phyloP scores from a whole-genome alignment of 768 basidiomycete genomes.

The Coprinellus micaceus region DNA sequence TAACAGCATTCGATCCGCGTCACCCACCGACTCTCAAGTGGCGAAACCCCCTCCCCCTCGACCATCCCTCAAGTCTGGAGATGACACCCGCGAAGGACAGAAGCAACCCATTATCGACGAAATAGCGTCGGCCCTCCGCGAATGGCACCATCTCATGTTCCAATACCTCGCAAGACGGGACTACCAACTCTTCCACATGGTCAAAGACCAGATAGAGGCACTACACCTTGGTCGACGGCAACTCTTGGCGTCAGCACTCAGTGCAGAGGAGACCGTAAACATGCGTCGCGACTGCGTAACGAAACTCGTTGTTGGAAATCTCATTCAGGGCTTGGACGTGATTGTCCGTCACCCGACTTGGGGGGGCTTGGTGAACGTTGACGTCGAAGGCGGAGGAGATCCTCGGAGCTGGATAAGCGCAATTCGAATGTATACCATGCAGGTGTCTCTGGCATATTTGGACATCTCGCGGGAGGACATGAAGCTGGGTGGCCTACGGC shows the following conservation, averaged over 20 bases:
- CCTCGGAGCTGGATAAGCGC: conserved; percentile 84
- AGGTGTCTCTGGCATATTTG: conserved; percentile 76
- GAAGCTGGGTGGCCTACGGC: conserved; percentile 32
- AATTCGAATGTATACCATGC: conserved; percentile 89
- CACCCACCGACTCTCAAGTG: conserved; percentile 59
- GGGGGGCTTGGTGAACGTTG: conserved; percentile 88
- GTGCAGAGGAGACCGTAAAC: conserved; percentile 77
- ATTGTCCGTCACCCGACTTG: conserved; percentile 94
- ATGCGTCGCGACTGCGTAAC: conserved; percentile 85
- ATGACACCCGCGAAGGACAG: conserved; percentile 83
- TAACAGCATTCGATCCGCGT: conserved; percentile 70
- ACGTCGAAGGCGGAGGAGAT: conserved; percentile 80
- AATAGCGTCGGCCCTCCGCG: conserved; percentile 91
- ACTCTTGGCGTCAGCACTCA: conserved; percentile 81
- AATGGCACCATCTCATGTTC: conserved; percentile 93
- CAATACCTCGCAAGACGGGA: conserved; percentile 86
- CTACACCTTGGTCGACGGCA: conserved; percentile 91
- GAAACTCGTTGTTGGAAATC: conserved; percentile 82
- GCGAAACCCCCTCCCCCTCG: conserved; percentile 81
- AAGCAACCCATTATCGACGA: conserved; percentile 93
- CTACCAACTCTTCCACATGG: conserved; percentile 83
- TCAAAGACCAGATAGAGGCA: conserved; percentile 86
- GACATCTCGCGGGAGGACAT: conserved; percentile 46
- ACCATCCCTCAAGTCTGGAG: conserved; percentile 91
- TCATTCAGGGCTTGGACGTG: conserved; percentile 89